Base-by-base conservation (phyloP, 805 yeast genomes). In the Maudiozyma serrabonitensis region DNA sequence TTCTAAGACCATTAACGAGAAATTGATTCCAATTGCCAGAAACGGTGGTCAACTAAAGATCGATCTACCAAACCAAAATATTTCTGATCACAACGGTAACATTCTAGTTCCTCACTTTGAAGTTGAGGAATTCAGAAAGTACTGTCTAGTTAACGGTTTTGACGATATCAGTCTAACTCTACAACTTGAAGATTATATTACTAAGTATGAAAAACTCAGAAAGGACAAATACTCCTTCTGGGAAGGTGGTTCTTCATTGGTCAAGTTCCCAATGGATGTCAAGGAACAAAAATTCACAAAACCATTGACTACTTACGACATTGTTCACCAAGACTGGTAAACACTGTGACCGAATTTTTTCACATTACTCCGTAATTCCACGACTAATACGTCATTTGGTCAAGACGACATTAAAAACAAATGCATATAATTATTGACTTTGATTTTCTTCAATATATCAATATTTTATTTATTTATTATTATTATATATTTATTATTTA, bases 151-250 rank as follows among this genome's bases (percentile, higher is more conserved):
- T 50, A 88, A 93, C 57, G 99, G 99, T 55, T 81, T 93, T 54
- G 99, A 93, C 68, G 99, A 93, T 67, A 93, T 93, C 69, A 97
- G 97, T 41, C 78, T 93, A 62, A 93, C 99, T 46, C 72, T 93
- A 60, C 91, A 89, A 69, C 88, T 89, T 71, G 96, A 87, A 70
- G 79, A 79, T 48, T 80, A 60, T 68, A 93, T 93, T 59, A 50
- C 67, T 47, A 75, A 80, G 58, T 93, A 81, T 62, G 99, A 93
- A 74, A 78, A 71, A 21, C 69, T 71, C 55, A 86, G 99, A 77
- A 81, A 77, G 64, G 81, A 76, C 47, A 81, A 74, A 66, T 93
- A 86, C 67, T 87, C 96, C 9, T 93, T 95, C 81, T 79, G 90
- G 66, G 97, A 90, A 74, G 89, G 93, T 55, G 95, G 95, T 42